Base-by-base conservation (phyloP, 441 rosid genomes). In the Gossypium davidsonii region DNA sequence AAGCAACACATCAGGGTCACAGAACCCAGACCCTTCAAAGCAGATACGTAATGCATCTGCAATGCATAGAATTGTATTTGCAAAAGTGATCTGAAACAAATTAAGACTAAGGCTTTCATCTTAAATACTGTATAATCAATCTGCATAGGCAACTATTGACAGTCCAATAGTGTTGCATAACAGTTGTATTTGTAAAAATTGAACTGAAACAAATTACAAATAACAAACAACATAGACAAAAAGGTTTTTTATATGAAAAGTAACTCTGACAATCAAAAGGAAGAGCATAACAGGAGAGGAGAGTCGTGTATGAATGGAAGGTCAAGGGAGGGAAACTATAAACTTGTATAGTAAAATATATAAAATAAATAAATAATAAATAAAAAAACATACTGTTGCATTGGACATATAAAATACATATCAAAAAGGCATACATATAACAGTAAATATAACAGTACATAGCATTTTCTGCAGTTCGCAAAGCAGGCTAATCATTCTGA, bases 1-100 rank as follows among this genome's bases (percentile, higher is more conserved):
- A 44, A 52, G 67, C 58, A 34, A 26, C 21, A 8, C n/a, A 3
- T 18, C 21, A 74, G 25, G 46, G 5, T 64, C 53, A 76, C 20
- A 64, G 31, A 71, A 68, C 60, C 55, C 34, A 59, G 20, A 66
- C 48, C 23, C 74, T 7, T 23, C 25, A 44, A 34, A 60, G 62
- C 34, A 69, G 56, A 61, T n/a, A 63, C 3, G 6, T 62, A 68
- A 11, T 14, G 37, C 55, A 59, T 2, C 61, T 28, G 72, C 11
- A 68, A 17, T 17, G 23, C n/a, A 52, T 51, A 20, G 42, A 37
- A 17, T 18, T 10, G 20, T 21, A 56, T 52, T 52, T 52, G 23
- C 57, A 52, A 52, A 52, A 52, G 6, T 15, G 57, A 52, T 15
- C 23, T 15, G 57, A 17, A 52, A 15, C 57, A 52, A 52, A 52